These are phyloP conservation scores for Lyophyllum decastes DNA, from an alignment of 768 basidiomycete genomes.

Conservation along the genomic window DNA sequence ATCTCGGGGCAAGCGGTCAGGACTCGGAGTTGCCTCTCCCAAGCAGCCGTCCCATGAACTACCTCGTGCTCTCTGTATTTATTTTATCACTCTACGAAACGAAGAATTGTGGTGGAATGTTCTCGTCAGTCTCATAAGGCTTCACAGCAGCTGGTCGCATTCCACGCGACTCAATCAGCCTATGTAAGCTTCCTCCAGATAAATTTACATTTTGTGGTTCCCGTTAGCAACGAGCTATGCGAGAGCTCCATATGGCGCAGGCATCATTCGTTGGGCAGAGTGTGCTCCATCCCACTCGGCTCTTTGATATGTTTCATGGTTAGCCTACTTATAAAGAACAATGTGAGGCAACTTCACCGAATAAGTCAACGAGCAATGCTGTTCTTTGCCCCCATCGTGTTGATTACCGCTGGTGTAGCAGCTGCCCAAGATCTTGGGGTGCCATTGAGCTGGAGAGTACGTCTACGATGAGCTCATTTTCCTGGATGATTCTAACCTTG, in stretches of 20 bases:
- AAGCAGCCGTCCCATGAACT: background rate
- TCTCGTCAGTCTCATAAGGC: background rate
- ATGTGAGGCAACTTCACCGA: too few species aligned
- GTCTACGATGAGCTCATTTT: conserved; percentile 9
- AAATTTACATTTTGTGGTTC: background rate
- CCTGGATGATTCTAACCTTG: background rate
- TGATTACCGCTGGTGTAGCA: conserved; percentile 4
- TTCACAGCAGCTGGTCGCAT: too few species aligned
- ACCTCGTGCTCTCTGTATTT: background rate
- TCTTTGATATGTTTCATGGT: background rate
- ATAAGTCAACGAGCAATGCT: background rate
- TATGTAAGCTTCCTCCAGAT: background rate
- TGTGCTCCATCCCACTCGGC: background rate
- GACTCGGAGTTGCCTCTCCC: background rate
- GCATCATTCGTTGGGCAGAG: background rate
- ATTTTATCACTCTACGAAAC: background rate
- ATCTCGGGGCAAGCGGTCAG: background rate
- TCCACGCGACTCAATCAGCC: background rate
- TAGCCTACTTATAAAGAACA: background rate
- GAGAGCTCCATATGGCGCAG: background rate
- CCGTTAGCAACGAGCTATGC: background rate
- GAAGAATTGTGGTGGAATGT: background rate
- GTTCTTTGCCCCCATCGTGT: background rate
- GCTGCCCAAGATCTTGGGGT: conserved; percentile 42
- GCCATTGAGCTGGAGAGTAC: conserved; percentile 44